Percentiles rank a stretch among this genome's conserved stretches.
phyloP scores from a whole-genome alignment of 2,329 filamentous ascomycete genomes.

The Cladosporium sp. region DNA sequence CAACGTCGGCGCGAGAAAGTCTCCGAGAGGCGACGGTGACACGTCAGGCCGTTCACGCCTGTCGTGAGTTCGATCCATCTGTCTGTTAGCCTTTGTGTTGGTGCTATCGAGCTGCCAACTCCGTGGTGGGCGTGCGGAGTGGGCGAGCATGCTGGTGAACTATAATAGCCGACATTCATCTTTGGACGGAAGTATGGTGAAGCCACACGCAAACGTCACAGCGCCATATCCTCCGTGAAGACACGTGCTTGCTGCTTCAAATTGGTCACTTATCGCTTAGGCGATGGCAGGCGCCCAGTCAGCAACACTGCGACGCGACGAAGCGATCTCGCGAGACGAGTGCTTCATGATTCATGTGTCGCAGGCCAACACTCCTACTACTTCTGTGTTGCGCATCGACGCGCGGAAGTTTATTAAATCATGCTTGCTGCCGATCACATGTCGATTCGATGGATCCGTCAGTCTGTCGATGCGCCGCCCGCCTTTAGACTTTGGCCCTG shows the following conservation, averaged over 20 bases:
- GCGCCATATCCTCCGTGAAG: neutral
- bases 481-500: neutral
- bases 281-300: neutral
- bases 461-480: neutral
- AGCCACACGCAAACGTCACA: neutral
- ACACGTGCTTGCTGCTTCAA: neutral
- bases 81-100: neutral
- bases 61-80: neutral
- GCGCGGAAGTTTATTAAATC: neutral
- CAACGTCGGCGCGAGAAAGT: slow-evolving; percentile 6
- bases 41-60: neutral
- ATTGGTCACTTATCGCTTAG: neutral
- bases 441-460: neutral
- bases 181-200: neutral
- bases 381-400: neutral
- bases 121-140: neutral
- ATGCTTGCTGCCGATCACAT: slow-evolving; percentile 9
- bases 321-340: neutral
- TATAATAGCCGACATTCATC: neutral
- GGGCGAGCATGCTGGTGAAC: neutral
- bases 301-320: neutral
- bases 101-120: neutral
- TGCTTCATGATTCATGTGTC: slow-evolving; percentile 2
- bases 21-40: neutral
- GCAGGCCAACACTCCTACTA: neutral